Evolutionary conservation across 352 stramenopile genomes (phyloP).

Genomic region (Blastocystis sp.): DNA sequence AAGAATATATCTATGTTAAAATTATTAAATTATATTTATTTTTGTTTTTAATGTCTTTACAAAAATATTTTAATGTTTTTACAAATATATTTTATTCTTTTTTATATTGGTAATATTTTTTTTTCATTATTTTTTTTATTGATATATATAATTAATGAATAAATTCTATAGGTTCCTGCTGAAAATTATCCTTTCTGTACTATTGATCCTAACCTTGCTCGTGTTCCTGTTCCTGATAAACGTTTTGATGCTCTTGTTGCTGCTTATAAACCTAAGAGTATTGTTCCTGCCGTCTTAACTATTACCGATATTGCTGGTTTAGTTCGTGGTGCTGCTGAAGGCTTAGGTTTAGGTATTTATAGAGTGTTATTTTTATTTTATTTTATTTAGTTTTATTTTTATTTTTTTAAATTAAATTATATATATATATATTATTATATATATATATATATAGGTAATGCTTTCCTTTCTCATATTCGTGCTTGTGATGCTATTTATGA

Average conservation of each 20-base stretch:
- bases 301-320: constrained; percentile 98
- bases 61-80: constrained; percentile 49
- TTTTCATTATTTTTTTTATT: constrained; percentile 21
- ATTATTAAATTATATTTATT: constrained; percentile 52
- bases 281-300: constrained; percentile 84
- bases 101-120: constrained; percentile 31
- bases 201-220: constrained; percentile 91
- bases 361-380: no score
- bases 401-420: no score
- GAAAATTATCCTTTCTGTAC: constrained; percentile 89
- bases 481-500: constrained; percentile 92
- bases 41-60: no score
- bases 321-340: constrained; percentile 82
- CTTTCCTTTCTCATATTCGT: constrained; percentile 95
- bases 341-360: constrained; percentile 81
- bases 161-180: constrained; percentile 49
- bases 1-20: constrained; percentile 39
- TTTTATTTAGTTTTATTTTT: no score
- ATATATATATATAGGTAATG: no score
- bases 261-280: constrained; percentile 71
- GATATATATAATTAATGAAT: no score
- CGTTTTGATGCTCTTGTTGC: constrained; percentile 93
- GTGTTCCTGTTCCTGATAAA: constrained; percentile 82
- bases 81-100: constrained; percentile 38
- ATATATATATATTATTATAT: no score